Base-by-base conservation (phyloP, 2,329 filamentous ascomycete species). In the Mycocentrospora acerina region DNA sequence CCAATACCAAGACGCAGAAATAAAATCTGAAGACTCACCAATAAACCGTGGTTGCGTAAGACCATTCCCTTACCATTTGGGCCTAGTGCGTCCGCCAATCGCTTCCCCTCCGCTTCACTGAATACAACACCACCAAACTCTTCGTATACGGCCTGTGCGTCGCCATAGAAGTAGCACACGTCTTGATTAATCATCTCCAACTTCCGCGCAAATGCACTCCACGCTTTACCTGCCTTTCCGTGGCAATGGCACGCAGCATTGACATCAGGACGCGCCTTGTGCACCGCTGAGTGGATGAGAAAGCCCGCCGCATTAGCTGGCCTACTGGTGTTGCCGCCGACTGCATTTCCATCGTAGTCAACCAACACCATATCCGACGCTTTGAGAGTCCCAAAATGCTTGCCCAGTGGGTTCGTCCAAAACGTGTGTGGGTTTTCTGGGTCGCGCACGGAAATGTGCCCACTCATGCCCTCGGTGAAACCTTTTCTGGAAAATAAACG, bases 121-220 rank as follows among this genome's bases (percentile, higher is more conserved):
- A 85, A 72, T 0, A 85, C 82, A 3, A 85, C 74, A 3, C 82
- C 82, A 4, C 81, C 81, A 57, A 83, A 85, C 7, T 78, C 76
- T 12, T 77, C 64, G 58, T 87, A 86, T 2, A 87, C 80, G 8
- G 76, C 76, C 53, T 86, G 82, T 4, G 79, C 76, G 13, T 80
- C 75, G 18, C 71, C 71, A 62, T 85, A 79, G 46, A 88, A 76
- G 51, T 80, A 80, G 55, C 78, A 80, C 3, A 83, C 76, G 60
- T 82, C 85, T 67, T 81, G 83, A 35, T 79, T 85, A 37, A 88
- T 69, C 83, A 88, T 88, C 43, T 87, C 83, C 13, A 88, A 70
- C 2, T 77, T 78, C 17, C 70, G 72, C 2, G 74, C 82, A 56
- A 88, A 88, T 2, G 74, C 72, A 35, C 76, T 79, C 82, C 83